These are phyloP conservation scores for Boletus subparvulus DNA, from an alignment of 768 basidiomycete species.

Conservation along the genomic window DNA sequence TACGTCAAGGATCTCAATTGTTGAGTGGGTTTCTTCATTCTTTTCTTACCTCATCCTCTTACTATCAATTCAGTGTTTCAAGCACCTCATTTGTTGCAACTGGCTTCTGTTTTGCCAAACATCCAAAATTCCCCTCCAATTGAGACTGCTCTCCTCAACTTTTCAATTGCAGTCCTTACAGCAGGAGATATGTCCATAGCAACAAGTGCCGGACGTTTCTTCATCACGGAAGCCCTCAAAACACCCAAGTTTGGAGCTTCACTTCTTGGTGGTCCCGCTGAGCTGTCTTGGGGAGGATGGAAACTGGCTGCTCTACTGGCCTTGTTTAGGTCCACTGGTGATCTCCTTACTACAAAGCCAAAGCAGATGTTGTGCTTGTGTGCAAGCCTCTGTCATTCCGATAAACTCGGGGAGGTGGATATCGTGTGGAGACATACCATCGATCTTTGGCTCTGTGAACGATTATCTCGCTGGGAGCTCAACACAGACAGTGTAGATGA, in stretches of 20 bases:
- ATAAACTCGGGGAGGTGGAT: conserved; percentile 57
- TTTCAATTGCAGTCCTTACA: conserved; percentile 36
- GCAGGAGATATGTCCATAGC: conserved; percentile 44
- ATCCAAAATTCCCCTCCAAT: conserved; percentile 30
- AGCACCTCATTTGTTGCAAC: conserved; percentile 40
- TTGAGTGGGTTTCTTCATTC: conserved; percentile 43
- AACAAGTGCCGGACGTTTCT: conserved; percentile 44
- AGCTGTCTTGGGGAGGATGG: conserved; percentile 76
- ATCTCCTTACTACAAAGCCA: conserved; percentile 46
- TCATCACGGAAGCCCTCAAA: conserved; percentile 34
- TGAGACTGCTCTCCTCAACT: conserved; percentile 33
- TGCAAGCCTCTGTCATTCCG: conserved; percentile 45
- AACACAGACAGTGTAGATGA: conserved; percentile 45
- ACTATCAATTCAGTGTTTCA: neutral
- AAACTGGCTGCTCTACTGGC: conserved; percentile 62
- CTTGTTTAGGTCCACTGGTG: conserved; percentile 51
- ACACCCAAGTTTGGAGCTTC: conserved; percentile 46
- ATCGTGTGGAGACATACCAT: conserved; percentile 57
- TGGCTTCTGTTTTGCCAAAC: conserved; percentile 31
- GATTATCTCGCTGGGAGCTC: conserved; percentile 43
- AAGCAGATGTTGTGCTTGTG: conserved; percentile 47
- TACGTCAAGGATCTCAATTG: conserved; percentile 71
- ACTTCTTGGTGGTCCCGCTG: conserved; percentile 60
- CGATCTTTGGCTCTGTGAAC: conserved; percentile 47
- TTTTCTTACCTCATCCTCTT: neutral